Evolutionary conservation across 768 basidiomycete genomes (phyloP), one percentile per base, ranked within the genome.

Genomic region (Collybiopsis luxurians): DNA sequence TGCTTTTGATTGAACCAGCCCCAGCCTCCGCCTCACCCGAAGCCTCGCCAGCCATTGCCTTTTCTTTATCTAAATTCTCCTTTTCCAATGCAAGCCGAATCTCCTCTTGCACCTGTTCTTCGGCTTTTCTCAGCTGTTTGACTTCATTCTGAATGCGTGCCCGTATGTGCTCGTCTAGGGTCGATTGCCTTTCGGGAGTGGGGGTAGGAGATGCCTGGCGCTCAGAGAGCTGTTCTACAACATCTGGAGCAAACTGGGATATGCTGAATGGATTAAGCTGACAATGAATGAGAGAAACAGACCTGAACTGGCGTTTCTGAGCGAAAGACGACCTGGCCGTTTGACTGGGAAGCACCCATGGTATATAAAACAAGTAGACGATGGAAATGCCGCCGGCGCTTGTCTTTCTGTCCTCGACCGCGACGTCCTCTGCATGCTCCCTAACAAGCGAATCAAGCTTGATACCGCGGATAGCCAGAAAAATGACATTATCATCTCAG

Each of bases 41-140:
- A 28, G 67, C 67, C 12, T 71, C 72, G 34, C 79, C 81, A 15
- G 78, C 77, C 75, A 80, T 77, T 26, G 71, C 69, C 61, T 75
- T 79, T 71, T 94, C 92, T 56, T 81, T 79, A 69, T 93, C 89
- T 50, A 95, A 69, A 71, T 95, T 95, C 75, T 95, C 92, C 74
- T 86, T 88, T 75, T 95, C 89, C 47, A 95, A 75, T 1, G 89
- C 90, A 30, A 68, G 74, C 64, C 90, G 87, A 31, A 95, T 92
- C 72, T 92, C 82, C 46, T 76, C 73, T 42, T 80, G 83, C 11
- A 95, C 85, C 34, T 74, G 68, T 58, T 84, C 83, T 68, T 92
- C 92, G 65, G 91, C 85, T 27, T 77, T 73, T 30, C 81, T 85
- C 61, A 95, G 75, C 39, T 79, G 80, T 27, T 77, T 70, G 17